These are phyloP conservation scores for Larix sibirica DNA, from an alignment of 83 land plant species.

Conservation along the genomic window DNA sequence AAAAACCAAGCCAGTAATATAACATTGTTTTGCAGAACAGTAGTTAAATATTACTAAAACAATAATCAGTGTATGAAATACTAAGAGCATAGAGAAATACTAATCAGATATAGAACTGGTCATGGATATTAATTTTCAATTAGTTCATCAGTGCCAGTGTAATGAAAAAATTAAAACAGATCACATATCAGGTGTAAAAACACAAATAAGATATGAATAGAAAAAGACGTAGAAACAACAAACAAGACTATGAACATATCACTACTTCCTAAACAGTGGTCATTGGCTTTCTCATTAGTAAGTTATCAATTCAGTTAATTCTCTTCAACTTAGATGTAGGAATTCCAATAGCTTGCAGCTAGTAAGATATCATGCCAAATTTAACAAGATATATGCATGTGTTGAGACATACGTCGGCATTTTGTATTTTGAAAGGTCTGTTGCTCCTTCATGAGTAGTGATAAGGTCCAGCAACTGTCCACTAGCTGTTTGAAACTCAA, in stretches of 20 bases:
- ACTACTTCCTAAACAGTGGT: neutral
- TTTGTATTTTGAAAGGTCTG: slow-evolving; percentile 85
- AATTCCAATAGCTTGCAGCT: neutral
- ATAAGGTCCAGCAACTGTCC: slow-evolving; percentile 98
- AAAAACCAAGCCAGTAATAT: too few species aligned
- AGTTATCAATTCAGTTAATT: neutral
- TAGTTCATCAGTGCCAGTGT: neutral
- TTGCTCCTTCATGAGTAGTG: slow-evolving; percentile 91
- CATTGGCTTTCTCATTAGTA: neutral
- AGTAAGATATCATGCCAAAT: neutral
- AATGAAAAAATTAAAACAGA: neutral
- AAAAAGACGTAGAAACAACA: neutral
- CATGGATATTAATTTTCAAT: neutral
- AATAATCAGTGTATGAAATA: neutral
- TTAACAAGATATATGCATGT: neutral
- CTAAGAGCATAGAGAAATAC: neutral
- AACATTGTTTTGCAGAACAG: neutral
- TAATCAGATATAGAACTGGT: slow-evolving; percentile 1
- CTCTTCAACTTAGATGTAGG: neutral
- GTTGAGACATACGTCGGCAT: slow-evolving; percentile 65
- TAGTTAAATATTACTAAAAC: neutral
- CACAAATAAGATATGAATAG: neutral
- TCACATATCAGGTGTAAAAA: neutral
- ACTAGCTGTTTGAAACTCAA: slow-evolving; percentile 92
- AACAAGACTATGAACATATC: neutral